Percentiles rank a stretch among this genome's conserved stretches.
Conservation (phyloP, 306 rosid species). For the Quercus agrifolia region DNA sequence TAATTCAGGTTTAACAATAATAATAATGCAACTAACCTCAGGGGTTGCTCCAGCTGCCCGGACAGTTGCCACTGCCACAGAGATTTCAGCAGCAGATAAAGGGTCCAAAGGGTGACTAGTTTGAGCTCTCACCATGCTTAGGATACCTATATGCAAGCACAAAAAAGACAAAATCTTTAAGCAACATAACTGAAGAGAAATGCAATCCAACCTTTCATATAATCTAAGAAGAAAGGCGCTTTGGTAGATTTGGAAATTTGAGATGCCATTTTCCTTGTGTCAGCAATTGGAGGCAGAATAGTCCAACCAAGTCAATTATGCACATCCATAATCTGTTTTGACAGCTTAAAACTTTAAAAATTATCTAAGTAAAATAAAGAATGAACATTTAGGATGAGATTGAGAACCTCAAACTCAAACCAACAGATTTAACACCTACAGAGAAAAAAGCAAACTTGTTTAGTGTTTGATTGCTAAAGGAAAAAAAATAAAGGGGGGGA, state of each 20-base stretch:
- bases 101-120: conserved; percentile 81
- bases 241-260: neutral
- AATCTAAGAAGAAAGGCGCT: neutral
- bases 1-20: neutral
- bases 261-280: neutral
- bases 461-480: neutral
- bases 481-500: neutral
- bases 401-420: neutral
- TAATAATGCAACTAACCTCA: conserved; percentile 45
- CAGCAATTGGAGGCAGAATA: neutral
- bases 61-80: conserved; percentile 79
- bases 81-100: conserved; percentile 76
- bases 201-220: neutral
- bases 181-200: neutral
- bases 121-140: conserved; percentile 68
- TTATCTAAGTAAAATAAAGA: neutral
- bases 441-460: neutral
- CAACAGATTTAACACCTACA: neutral
- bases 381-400: neutral
- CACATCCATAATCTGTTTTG: neutral
- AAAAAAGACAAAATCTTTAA: conserved; percentile 5
- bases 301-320: neutral
- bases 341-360: neutral
- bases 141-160: conserved; percentile 42
- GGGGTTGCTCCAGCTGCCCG: conserved; percentile 83